phyloP scores from a whole-genome alignment of 1,284 basidiomycete species.

The Puccinia triticina region DNA sequence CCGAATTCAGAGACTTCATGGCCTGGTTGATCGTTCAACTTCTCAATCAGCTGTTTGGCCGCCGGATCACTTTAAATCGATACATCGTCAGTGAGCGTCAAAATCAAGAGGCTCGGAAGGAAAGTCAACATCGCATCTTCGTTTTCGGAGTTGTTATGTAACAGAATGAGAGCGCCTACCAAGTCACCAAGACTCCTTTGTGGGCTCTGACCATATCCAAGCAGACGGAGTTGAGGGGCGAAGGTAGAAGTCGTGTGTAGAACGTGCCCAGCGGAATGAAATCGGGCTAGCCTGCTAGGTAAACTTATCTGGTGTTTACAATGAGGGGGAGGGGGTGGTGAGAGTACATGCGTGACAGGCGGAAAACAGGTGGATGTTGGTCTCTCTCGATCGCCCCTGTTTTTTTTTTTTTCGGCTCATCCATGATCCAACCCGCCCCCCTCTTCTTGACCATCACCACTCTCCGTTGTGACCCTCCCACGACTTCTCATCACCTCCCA shows the following conservation, averaged over 20 bases:
- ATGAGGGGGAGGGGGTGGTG: too few relatives aligned
- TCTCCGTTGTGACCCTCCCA: background rate
- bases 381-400: background rate
- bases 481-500: background rate
- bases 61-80: slow-evolving; percentile 57
- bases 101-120: background rate
- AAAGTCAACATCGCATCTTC: background rate
- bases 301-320: too few relatives aligned
- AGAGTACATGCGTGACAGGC: background rate
- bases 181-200: slow-evolving; percentile 42
- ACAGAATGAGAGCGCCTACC: slow-evolving; percentile 18
- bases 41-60: slow-evolving; percentile 59
- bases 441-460: background rate
- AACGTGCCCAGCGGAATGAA: background rate
- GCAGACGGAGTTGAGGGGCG: background rate
- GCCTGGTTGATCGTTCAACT: slow-evolving; percentile 56
- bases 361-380: slow-evolving; percentile 7
- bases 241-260: background rate
- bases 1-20: slow-evolving; percentile 50
- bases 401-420: background rate
- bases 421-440: background rate
- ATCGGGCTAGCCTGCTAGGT: too few relatives aligned
- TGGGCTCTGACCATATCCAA: slow-evolving; percentile 32
- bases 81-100: background rate
- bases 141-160: background rate